Conservation (phyloP, 805 yeast genomes). For the Myxozyma nipponensis region DNA sequence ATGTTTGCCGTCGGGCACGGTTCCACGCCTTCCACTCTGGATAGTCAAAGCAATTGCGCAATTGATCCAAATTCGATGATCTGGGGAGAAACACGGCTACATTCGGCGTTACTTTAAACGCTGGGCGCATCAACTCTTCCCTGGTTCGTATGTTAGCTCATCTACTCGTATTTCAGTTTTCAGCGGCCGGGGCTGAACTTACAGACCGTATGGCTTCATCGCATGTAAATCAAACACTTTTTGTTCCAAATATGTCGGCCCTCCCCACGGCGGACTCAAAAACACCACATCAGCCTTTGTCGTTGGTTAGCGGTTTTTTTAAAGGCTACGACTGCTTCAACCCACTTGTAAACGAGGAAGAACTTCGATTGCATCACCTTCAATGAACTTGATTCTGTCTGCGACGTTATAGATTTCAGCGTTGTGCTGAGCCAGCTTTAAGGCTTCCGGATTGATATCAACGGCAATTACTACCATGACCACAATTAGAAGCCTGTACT, state of each 20-base stretch:
- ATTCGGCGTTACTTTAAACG: constrained; percentile 18
- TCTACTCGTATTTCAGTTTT: neutral
- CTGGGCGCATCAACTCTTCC: constrained; percentile 5
- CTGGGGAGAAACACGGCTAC: constrained; percentile 29
- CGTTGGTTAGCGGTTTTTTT: neutral
- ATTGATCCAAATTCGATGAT: constrained; percentile 23
- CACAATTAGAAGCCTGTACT: neutral
- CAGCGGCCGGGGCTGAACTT: neutral
- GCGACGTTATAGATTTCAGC: constrained; percentile 54
- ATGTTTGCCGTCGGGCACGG: no score
- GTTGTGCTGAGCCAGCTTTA: constrained; percentile 64
- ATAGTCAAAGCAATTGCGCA: constrained; percentile 5
- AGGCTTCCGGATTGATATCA: constrained; percentile 56
- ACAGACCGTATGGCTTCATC: constrained; percentile 25
- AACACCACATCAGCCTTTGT: constrained; percentile 52
- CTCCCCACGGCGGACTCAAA: constrained; percentile 91
- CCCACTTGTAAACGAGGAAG: neutral
- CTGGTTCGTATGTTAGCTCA: neutral
- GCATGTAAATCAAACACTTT: constrained; percentile 19
- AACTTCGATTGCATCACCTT: constrained; percentile 49
- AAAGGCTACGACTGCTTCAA: constrained; percentile 32
- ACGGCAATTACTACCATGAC: constrained; percentile 49
- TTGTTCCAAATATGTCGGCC: constrained; percentile 22
- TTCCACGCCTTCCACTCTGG: neutral
- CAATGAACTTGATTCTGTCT: constrained; percentile 45